These are phyloP conservation scores for Penicillium sclerotiorum DNA, from an alignment of 2,329 filamentous ascomycete species.

Conservation along the genomic window DNA sequence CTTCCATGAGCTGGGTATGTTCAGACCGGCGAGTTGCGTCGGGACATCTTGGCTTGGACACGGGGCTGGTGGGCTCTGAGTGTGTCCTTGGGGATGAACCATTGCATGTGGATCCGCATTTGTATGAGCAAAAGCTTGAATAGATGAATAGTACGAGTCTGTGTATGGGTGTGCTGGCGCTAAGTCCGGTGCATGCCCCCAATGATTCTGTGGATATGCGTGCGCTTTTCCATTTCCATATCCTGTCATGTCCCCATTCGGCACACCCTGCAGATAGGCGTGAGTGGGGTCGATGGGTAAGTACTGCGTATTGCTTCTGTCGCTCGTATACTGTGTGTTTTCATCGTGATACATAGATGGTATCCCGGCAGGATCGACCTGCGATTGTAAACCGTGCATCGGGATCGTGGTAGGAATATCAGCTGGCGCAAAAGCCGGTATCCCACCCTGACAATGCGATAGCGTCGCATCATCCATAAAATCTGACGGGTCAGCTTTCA, in stretches of 20 bases:
- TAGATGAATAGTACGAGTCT: constrained; percentile 10
- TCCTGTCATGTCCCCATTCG: background rate
- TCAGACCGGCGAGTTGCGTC: background rate
- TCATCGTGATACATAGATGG: constrained; percentile 1
- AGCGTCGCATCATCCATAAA: constrained; percentile 6
- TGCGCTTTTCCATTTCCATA: background rate
- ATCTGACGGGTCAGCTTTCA: constrained; percentile 2
- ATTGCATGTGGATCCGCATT: background rate
- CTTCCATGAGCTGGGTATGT: constrained; percentile 26
- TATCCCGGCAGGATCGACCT: constrained; percentile 3
- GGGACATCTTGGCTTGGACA: background rate
- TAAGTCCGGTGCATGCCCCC: constrained; percentile 4
- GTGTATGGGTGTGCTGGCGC: background rate
- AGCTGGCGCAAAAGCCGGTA: constrained; percentile 1
- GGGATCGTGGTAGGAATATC: constrained; percentile 11
- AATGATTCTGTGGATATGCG: constrained; percentile 8
- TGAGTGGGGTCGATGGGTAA: background rate
- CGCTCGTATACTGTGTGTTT: background rate
- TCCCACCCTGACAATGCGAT: constrained; percentile 4
- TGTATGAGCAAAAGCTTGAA: background rate
- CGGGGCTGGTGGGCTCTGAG: background rate
- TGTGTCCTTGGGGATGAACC: background rate
- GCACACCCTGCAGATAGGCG: background rate
- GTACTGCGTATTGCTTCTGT: background rate
- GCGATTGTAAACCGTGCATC: constrained; percentile 4